Evolutionary conservation across 2,329 filamentous ascomycete genomes (phyloP), one percentile per base, ranked within the genome.

Genomic region (Calonectria henricotiae): DNA sequence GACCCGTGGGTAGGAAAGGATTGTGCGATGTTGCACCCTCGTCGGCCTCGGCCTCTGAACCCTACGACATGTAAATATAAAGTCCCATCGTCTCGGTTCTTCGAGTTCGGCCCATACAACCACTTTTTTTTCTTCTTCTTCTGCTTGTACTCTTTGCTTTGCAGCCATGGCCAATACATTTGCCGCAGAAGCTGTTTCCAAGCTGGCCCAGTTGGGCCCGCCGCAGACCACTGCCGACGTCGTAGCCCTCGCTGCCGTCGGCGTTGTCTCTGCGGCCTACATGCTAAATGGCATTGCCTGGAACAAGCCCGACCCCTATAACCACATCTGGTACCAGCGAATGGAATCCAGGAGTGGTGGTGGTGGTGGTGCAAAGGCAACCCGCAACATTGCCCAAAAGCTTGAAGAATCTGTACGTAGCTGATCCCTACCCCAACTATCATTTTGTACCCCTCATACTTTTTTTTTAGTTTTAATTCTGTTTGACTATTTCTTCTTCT

Each of bases 301-400:
- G 85, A 85, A 88, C 64, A 85, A 80, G 47, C 83, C 86, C 9
- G 86, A 89, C 71, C 86, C 86, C 5, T 83, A 87, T 67, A 74
- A 83, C 43, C 79, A 87, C 72, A 78, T 87, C 27, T 85, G 81
- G 75, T 89, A 84, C 62, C 84, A 88, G 72, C 82, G 82, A 43
- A 87, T 87, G 17, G 87, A 87, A 70, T 71, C 70, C 1, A 72
- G 68, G 32, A 68, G 71, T 25, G 72, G 68, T 17, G 62, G 65
- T 17, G 62, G 65, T 2, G 65, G 65, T 5, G 73, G 69, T 11
- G 84, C 63, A 12, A 80, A 80, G 63, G 80, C 80, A 41, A 86
- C 85, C 0, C 81, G 85, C 49, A 83, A 88, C 70, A 84, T 89
- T 68, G 83, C 83, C 0, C 67, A 76, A 58, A 81, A 78, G 62